Evolutionary conservation across 345 rosid species (phyloP).

Genomic region (Bruguiera parviflora): DNA sequence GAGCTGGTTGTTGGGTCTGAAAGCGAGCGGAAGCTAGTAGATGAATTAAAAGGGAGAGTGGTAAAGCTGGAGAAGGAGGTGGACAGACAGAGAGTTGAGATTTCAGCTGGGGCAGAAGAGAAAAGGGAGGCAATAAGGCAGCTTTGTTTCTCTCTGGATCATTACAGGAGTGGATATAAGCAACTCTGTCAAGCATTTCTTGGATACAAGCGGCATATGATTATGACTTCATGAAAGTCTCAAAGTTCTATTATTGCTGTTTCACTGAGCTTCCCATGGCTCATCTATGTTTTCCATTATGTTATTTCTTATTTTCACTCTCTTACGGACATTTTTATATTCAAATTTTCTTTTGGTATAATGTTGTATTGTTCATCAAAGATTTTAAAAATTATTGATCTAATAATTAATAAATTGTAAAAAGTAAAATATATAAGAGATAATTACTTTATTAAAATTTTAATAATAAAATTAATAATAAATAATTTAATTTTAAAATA

Average conservation of each 20-base stretch:
- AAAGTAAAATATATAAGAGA: too few species aligned
- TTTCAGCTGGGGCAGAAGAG: slow-evolving; percentile 61
- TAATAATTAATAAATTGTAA: too few species aligned
- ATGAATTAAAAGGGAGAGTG: slow-evolving; percentile 36
- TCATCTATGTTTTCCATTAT: background rate
- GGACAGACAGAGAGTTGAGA: slow-evolving; percentile 40
- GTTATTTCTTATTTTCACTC: background rate
- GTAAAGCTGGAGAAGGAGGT: slow-evolving; percentile 37
- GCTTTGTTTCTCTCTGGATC: slow-evolving; percentile 77
- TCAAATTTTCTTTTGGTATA: too few species aligned
- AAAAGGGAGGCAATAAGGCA: slow-evolving; percentile 87
- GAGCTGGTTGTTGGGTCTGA: slow-evolving; percentile 35
- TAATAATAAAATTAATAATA: too few species aligned
- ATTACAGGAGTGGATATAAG: slow-evolving; percentile 66
- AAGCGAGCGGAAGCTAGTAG: slow-evolving; percentile 20
- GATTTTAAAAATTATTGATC: too few species aligned
- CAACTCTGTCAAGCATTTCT: slow-evolving; percentile 49
- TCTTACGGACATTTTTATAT: background rate
- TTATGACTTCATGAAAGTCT: slow-evolving; percentile 36
- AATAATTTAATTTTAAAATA: accelerated
- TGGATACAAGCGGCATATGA: slow-evolving; percentile 32
- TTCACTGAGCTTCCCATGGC: slow-evolving; percentile 4
- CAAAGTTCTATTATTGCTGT: background rate
- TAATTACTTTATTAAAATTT: too few species aligned
- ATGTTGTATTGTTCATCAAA: too few species aligned